A percentile compares a stretch with the other conserved stretches of the same genome.
Evolutionary conservation across 2,329 filamentous ascomycete genomes (phyloP).

Genomic region (Neofusicoccum laricinum): DNA sequence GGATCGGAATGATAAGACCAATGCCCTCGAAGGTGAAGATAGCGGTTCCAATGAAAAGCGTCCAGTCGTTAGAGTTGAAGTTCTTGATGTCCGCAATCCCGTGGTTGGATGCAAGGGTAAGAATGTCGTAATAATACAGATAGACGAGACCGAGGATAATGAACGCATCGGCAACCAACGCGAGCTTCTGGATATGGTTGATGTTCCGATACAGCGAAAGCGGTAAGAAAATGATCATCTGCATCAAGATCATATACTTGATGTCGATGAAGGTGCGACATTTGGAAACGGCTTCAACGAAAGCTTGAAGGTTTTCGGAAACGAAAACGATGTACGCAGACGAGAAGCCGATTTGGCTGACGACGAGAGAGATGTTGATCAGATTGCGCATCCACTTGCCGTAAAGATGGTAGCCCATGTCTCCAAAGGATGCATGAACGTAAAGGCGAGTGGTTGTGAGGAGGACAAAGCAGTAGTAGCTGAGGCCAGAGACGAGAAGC

Average conservation of each 20-base stretch:
- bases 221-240: conserved; percentile 92
- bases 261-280: conserved; percentile 84
- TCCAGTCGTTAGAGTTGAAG: conserved; percentile 93
- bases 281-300: conserved; percentile 85
- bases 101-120: conserved; percentile 69
- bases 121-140: conserved; percentile 91
- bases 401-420: conserved; percentile 90
- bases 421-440: conserved; percentile 92
- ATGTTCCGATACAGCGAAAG: conserved; percentile 94
- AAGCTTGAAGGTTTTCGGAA: conserved; percentile 90
- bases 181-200: conserved; percentile 93
- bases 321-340: conserved; percentile 97
- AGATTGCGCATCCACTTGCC: conserved; percentile 84
- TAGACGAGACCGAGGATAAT: conserved; percentile 91
- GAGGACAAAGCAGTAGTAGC: conserved; percentile 96
- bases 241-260: conserved; percentile 86
- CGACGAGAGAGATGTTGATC: conserved; percentile 87
- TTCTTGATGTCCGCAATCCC: conserved; percentile 81
- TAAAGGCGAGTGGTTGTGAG: conserved; percentile 82
- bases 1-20: conserved; percentile 95
- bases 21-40: conserved; percentile 99
- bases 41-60: conserved; percentile 95
- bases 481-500: conserved; percentile 78
- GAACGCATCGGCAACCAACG: conserved; percentile 88
- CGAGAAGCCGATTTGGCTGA: conserved; percentile 93